These are phyloP conservation scores for Canavalia ensiformis DNA, from an alignment of 306 rosid species.

Conservation along the genomic window DNA sequence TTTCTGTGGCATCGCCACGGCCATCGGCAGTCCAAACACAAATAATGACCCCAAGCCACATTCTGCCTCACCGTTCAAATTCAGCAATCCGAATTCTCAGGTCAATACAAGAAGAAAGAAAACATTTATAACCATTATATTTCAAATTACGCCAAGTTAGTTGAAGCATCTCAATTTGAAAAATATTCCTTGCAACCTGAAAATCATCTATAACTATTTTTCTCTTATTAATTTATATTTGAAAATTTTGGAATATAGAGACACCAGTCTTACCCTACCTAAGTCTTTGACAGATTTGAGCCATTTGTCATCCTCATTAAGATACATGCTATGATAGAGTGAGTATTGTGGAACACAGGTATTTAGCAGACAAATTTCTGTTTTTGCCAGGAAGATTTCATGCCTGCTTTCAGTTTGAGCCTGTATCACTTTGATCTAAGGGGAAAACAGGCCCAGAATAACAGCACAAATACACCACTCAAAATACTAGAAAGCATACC, in stretches of 20 bases:
- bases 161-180: too few relatives aligned
- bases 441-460: neutral
- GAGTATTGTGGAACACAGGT: conserved; percentile 8
- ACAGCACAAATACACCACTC: conserved; percentile 18
- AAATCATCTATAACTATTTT: neutral
- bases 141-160: too few relatives aligned
- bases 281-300: neutral
- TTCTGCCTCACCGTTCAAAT: neutral
- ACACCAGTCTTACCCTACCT: too few relatives aligned
- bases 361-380: conserved; percentile 8
- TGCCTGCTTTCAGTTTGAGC: conserved; percentile 31
- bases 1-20: neutral
- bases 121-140: too few relatives aligned
- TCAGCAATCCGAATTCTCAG: neutral
- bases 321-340: neutral
- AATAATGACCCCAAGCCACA: neutral
- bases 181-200: too few relatives aligned
- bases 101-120: neutral
- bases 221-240: neutral
- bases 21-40: neutral
- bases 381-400: neutral
- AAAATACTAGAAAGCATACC: conserved; percentile 20
- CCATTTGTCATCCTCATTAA: neutral
- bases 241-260: too few relatives aligned
- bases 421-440: neutral